These are phyloP conservation scores for Liriodendron chinense DNA, from an alignment of 164 flowering plant genomes.

Conservation along the genomic window DNA sequence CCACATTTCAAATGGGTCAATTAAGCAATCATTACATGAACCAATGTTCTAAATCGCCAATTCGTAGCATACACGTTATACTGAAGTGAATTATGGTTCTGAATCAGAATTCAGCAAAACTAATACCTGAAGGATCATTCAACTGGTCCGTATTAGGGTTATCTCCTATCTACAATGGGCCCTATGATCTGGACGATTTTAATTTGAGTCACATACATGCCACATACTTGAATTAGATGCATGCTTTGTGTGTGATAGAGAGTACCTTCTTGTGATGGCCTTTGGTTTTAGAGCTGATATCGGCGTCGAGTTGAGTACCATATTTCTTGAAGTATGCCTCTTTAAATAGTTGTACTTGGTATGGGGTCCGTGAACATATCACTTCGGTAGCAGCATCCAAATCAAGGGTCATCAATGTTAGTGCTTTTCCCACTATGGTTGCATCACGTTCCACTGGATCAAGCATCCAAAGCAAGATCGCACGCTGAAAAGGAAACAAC, in stretches of 20 bases:
- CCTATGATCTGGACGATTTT: too few relatives aligned
- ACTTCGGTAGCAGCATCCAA: conserved; percentile 36
- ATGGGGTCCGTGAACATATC: conserved; percentile 43
- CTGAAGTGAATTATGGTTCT: too few relatives aligned
- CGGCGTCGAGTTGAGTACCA: conserved; percentile 22
- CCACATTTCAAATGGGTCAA: too few relatives aligned
- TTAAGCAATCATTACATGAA: too few relatives aligned
- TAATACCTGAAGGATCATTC: too few relatives aligned
- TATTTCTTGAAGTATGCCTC: conserved; percentile 31
- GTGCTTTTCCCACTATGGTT: conserved; percentile 17
- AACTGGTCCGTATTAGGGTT: too few relatives aligned
- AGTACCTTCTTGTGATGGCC: conserved; percentile 10
- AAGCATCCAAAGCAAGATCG: conserved; percentile 39
- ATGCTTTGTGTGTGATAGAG: neutral
- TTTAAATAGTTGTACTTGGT: conserved; percentile 33
- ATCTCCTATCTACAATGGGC: too few relatives aligned
- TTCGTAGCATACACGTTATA: too few relatives aligned
- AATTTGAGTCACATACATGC: too few relatives aligned
- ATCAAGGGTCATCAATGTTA: conserved; percentile 16
- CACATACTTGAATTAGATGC: too few relatives aligned
- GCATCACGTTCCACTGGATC: conserved; percentile 41
- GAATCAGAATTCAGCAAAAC: too few relatives aligned
- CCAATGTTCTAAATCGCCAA: too few relatives aligned
- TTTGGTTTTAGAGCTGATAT: neutral
- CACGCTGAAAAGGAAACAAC: conserved; percentile 21